Evolutionary conservation across 192 early-diverging fungal genomes (phyloP).

Genomic region (Phycomyces blakesleeanus): DNA sequence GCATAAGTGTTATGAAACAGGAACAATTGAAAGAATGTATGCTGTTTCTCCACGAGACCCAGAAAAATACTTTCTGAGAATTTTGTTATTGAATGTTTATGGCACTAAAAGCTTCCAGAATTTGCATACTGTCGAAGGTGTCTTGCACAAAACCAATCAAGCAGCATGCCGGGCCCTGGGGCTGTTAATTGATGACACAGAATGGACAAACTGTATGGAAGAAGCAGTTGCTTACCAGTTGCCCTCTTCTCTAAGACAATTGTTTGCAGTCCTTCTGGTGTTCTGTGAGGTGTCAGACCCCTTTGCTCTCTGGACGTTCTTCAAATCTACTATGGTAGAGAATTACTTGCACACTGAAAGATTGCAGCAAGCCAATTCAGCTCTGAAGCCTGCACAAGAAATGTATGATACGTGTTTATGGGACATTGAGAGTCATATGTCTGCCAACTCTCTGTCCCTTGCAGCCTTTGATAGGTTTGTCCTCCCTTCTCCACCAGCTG

Average conservation of each 20-base stretch:
- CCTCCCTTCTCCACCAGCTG: too few species aligned
- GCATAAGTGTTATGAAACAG: too few species aligned
- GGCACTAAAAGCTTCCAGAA: not conserved
- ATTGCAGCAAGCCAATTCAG: too few species aligned
- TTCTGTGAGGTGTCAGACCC: too few species aligned
- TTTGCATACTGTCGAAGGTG: not conserved
- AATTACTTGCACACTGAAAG: too few species aligned
- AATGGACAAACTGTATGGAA: not conserved
- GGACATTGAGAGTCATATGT: too few species aligned
- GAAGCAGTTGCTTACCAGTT: not conserved
- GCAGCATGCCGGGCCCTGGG: not conserved
- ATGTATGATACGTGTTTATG: too few species aligned
- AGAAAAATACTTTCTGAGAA: not conserved
- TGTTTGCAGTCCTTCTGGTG: not conserved
- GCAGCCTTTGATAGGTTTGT: too few species aligned
- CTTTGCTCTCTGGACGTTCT: too few species aligned
- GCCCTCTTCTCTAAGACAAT: not conserved
- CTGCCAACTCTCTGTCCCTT: too few species aligned
- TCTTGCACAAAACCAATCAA: not conserved
- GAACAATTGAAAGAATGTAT: constrained; percentile 1
- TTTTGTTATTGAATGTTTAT: not conserved
- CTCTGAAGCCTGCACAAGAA: too few species aligned
- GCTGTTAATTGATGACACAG: not conserved
- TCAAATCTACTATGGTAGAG: too few species aligned
- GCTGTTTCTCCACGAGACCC: not conserved